These are phyloP conservation scores for Ceratobasidium sp. DNA, from an alignment of 1,284 basidiomycete species.

Conservation along the genomic window DNA sequence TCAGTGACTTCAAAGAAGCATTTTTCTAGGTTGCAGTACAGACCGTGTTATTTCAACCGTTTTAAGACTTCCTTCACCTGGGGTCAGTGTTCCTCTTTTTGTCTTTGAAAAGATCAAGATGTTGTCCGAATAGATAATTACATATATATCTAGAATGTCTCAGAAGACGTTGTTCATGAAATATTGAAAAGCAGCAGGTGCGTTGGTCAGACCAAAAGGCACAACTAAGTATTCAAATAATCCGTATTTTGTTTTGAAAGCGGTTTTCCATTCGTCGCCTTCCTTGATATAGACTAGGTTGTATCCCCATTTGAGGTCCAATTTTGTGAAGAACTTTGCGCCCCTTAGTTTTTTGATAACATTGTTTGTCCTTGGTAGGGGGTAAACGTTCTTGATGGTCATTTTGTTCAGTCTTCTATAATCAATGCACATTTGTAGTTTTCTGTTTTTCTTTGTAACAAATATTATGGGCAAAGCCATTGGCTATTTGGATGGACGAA, in stretches of 20 bases:
- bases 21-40: slow-evolving; percentile 24
- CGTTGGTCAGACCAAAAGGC: slow-evolving; percentile 47
- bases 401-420: slow-evolving; percentile 54
- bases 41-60: neutral
- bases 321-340: slow-evolving; percentile 50
- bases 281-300: slow-evolving; percentile 50
- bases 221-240: slow-evolving; percentile 57
- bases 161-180: slow-evolving; percentile 45
- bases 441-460: slow-evolving; percentile 60
- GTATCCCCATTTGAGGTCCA: slow-evolving; percentile 52
- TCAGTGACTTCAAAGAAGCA: slow-evolving; percentile 48
- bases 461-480: slow-evolving; percentile 59
- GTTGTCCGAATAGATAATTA: slow-evolving; percentile 42
- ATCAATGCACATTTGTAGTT: slow-evolving; percentile 57
- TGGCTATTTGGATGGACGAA: slow-evolving; percentile 53
- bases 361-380: slow-evolving; percentile 48
- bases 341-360: slow-evolving; percentile 48
- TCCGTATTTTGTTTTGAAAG: slow-evolving; percentile 54
- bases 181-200: slow-evolving; percentile 54
- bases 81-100: slow-evolving; percentile 14
- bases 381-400: slow-evolving; percentile 44
- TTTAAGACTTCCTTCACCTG: slow-evolving; percentile 32
- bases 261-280: slow-evolving; percentile 54
- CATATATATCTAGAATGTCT: slow-evolving; percentile 24
- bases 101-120: slow-evolving; percentile 38